Evolutionary conservation across 345 rosid species (phyloP).

Genomic region (Eucalyptus erythrocorys): DNA sequence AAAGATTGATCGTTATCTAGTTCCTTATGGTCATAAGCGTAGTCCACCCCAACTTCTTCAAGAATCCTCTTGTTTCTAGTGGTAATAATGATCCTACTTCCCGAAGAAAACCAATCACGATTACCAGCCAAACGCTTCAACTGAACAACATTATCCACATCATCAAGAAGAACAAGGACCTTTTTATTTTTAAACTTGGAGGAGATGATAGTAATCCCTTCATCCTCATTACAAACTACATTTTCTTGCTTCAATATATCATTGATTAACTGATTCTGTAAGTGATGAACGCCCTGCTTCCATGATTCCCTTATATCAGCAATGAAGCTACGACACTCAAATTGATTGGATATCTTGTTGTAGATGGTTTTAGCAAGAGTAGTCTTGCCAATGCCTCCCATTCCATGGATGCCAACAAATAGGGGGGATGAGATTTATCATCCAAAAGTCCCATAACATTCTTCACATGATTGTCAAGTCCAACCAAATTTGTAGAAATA

Average conservation of each 20-base stretch:
- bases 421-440: neutral
- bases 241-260: too few species aligned
- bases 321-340: neutral
- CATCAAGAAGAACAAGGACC: neutral
- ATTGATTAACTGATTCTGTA: neutral
- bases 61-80: neutral
- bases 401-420: neutral
- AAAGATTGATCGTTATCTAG: rapidly evolving
- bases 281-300: neutral
- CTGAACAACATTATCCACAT: neutral
- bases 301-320: neutral
- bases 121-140: neutral
- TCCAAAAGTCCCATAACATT: neutral
- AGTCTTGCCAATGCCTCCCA: neutral
- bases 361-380: neutral
- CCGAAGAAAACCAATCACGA: neutral
- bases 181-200: too few species aligned
- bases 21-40: rapidly evolving
- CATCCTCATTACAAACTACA: neutral
- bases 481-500: neutral
- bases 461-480: neutral
- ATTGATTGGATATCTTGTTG: neutral
- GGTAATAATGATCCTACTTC: too few species aligned
- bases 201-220: neutral
- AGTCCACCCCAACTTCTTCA: rapidly evolving